phyloP scores from a whole-genome alignment of 164 flowering plant genomes.

The Paratinospora sagittata region DNA sequence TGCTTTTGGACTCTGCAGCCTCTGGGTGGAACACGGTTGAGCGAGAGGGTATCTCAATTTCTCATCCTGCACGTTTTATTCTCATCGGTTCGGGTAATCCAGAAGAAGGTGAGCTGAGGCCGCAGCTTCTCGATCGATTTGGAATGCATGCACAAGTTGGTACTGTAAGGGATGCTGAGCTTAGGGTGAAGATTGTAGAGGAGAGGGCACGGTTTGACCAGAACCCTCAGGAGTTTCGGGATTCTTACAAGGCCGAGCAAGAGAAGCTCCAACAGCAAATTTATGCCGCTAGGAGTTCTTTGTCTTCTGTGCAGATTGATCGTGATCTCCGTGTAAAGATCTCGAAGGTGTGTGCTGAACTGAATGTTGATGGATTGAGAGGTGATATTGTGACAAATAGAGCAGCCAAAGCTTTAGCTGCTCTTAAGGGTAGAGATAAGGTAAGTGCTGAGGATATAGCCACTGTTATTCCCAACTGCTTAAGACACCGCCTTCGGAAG shows the following conservation, averaged over 20 bases:
- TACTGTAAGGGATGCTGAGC: constrained; percentile 92
- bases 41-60: constrained; percentile 93
- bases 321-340: constrained; percentile 83
- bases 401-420: constrained; percentile 91
- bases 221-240: constrained; percentile 78
- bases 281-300: constrained; percentile 54
- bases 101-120: constrained; percentile 97
- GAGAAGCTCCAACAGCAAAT: constrained; percentile 85
- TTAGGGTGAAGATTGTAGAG: constrained; percentile 92
- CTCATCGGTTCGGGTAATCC: constrained; percentile 96
- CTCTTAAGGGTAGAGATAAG: constrained; percentile 79
- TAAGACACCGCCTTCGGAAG: constrained; percentile 89
- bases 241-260: constrained; percentile 68
- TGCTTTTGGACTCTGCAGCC: constrained; percentile 86
- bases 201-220: constrained; percentile 83
- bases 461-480: constrained; percentile 92
- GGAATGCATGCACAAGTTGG: constrained; percentile 99
- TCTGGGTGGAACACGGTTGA: constrained; percentile 99
- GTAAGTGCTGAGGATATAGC: constrained; percentile 89
- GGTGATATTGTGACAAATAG: constrained; percentile 31
- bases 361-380: constrained; percentile 32
- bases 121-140: constrained; percentile 92
- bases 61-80: constrained; percentile 97
- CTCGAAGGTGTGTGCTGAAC: constrained; percentile 88
- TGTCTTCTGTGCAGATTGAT: constrained; percentile 71